These are phyloP conservation scores for Lizonia empirigonia DNA, from an alignment of 2,329 filamentous ascomycete species.

Conservation along the genomic window DNA sequence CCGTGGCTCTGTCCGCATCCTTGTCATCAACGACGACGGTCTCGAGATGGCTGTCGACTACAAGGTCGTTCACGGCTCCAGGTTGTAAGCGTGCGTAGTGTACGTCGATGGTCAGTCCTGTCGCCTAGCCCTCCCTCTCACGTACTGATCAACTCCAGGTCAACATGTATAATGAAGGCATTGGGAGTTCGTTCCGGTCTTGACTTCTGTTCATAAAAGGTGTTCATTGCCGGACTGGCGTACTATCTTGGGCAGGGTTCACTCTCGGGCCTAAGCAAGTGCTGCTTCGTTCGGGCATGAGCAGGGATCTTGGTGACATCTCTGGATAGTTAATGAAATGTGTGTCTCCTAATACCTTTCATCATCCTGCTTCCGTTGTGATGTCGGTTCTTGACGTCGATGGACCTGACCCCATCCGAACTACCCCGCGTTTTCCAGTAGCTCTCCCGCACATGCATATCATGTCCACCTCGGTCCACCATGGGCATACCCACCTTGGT, in stretches of 20 bases:
- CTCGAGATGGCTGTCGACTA: slow-evolving; percentile 97
- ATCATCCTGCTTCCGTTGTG: neutral
- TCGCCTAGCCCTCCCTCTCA: neutral
- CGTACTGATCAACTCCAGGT: slow-evolving; percentile 8
- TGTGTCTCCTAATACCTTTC: slow-evolving; percentile 18
- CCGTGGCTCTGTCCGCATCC: slow-evolving; percentile 89
- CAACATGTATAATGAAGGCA: slow-evolving; percentile 38
- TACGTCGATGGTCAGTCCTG: slow-evolving; percentile 38
- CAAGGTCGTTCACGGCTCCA: slow-evolving; percentile 89
- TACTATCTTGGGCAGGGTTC: slow-evolving; percentile 24
- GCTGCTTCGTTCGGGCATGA: slow-evolving; percentile 31
- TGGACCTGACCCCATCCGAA: slow-evolving; percentile 1
- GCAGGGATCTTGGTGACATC: slow-evolving; percentile 38
- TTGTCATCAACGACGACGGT: slow-evolving; percentile 92
- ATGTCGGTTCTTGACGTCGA: neutral
- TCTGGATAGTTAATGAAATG: slow-evolving; percentile 50
- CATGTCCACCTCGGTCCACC: slow-evolving; percentile 8
- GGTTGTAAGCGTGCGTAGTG: slow-evolving; percentile 57
- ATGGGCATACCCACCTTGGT: neutral
- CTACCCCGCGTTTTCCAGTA: slow-evolving; percentile 27
- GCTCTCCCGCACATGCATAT: slow-evolving; percentile 9
- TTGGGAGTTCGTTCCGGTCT: slow-evolving; percentile 42
- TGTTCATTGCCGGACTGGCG: slow-evolving; percentile 34
- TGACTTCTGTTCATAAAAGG: slow-evolving; percentile 49
- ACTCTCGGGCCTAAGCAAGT: slow-evolving; percentile 21